phyloP scores from a whole-genome alignment of 768 basidiomycete species.

The Sistotremastrum suecicum region DNA sequence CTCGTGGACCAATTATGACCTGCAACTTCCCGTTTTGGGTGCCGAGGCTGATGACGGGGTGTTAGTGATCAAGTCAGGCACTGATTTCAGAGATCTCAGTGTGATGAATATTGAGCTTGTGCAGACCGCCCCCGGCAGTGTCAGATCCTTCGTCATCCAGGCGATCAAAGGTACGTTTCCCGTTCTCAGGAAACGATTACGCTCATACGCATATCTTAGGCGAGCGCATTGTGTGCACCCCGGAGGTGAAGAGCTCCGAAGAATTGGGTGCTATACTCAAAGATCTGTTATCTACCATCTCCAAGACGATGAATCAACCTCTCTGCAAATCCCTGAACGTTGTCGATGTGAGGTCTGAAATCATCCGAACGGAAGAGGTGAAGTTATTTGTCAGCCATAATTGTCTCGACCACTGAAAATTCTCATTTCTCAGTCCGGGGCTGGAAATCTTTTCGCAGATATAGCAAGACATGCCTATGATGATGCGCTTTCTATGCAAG shows the following conservation, averaged over 20 bases:
- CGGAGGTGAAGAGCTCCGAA: conserved; percentile 41
- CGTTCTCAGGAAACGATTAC: no score
- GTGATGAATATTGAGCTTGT: conserved; percentile 53
- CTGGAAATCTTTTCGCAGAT: conserved; percentile 78
- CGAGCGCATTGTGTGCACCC: conserved; percentile 46
- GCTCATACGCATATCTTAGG: conserved; percentile 25
- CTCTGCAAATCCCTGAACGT: conserved; percentile 56
- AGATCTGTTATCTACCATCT: conserved; percentile 53
- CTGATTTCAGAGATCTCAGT: conserved; percentile 79
- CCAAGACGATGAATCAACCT: conserved; percentile 53
- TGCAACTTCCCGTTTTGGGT: conserved; percentile 37
- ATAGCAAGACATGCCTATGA: conserved; percentile 74
- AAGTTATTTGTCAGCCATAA: conserved; percentile 2
- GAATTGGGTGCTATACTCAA: conserved; percentile 44
- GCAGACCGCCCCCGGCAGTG: conserved; percentile 43
- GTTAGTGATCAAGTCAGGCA: conserved; percentile 73
- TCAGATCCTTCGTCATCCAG: conserved; percentile 51
- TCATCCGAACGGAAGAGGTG: conserved; percentile 64
- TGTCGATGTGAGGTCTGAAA: conserved; percentile 62
- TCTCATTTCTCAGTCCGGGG: conserved; percentile 35
- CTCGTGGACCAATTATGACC: conserved; percentile 54
- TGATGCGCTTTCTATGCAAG: conserved; percentile 44
- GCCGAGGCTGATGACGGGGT: conserved; percentile 60
- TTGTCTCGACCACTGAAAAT: neutral
- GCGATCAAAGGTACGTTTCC: conserved; percentile 37